phyloP scores from a whole-genome alignment of 1,139 yeast species.

The Torulaspora pretoriensis region DNA sequence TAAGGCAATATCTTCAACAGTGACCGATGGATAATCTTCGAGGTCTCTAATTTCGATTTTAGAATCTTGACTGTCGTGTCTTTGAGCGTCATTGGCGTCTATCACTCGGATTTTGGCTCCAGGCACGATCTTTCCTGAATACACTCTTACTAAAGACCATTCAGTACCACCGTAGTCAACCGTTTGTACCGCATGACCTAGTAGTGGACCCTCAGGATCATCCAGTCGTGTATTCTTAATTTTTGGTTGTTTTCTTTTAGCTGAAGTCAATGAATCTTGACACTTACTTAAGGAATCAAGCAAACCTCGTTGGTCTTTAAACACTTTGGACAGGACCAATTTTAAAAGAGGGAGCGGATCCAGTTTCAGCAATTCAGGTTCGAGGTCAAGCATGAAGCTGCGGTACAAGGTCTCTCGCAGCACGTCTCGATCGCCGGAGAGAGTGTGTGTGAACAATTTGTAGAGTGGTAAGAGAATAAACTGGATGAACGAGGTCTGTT shows the following conservation, averaged over 20 bases:
- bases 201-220: slow-evolving; percentile 39
- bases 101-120: slow-evolving; percentile 52
- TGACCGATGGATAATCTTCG: slow-evolving; percentile 38
- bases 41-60: slow-evolving; percentile 49
- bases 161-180: slow-evolving; percentile 41
- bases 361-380: slow-evolving; percentile 40
- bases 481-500: slow-evolving; percentile 49
- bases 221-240: background rate
- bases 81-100: slow-evolving; percentile 37
- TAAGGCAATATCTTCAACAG: slow-evolving; percentile 49
- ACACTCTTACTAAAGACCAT: slow-evolving; percentile 55
- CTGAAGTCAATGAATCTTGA: slow-evolving; percentile 2
- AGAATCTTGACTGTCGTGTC: slow-evolving; percentile 39
- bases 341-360: slow-evolving; percentile 59
- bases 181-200: slow-evolving; percentile 61
- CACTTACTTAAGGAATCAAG: slow-evolving; percentile 40
- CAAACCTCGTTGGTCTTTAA: slow-evolving; percentile 51
- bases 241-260: background rate
- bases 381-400: slow-evolving; percentile 45
- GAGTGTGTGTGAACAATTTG: slow-evolving; percentile 59
- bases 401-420: slow-evolving; percentile 44
- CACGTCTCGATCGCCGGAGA: slow-evolving; percentile 51
- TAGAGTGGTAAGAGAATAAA: slow-evolving; percentile 78
- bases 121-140: slow-evolving; percentile 52
- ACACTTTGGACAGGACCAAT: slow-evolving; percentile 51